Conservation (phyloP, 1,284 basidiomycete species). For the Ustilago vetiveriae region DNA sequence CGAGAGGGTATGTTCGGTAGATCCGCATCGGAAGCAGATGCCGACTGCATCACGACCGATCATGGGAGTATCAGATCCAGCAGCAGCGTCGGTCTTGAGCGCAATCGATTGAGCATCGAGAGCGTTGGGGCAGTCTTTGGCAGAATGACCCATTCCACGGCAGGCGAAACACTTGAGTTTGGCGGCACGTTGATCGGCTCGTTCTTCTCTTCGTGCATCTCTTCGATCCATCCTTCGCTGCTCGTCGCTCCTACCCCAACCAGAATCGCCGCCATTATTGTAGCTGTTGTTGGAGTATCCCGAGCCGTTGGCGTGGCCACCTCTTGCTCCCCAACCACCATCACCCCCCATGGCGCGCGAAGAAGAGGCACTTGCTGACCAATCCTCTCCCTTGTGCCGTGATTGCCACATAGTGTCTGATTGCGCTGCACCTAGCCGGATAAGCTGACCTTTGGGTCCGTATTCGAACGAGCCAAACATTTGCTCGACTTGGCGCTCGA, state of each 20-base stretch:
- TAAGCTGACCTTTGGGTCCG: conserved; percentile 49
- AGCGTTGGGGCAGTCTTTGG: conserved; percentile 76
- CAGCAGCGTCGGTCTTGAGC: conserved; percentile 15
- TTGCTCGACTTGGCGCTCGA: conserved; percentile 62
- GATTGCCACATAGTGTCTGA: conserved; percentile 42
- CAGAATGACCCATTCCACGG: conserved; percentile 83
- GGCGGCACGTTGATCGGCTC: conserved; percentile 74
- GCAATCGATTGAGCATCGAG: conserved; percentile 47
- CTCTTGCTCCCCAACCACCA: conserved; percentile 35
- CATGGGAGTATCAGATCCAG: conserved; percentile 46
- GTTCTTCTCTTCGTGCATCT: conserved; percentile 75
- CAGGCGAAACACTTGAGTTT: conserved; percentile 86
- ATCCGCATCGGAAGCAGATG: conserved; percentile 77
- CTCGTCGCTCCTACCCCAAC: conserved; percentile 23
- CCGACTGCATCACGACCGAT: conserved; percentile 66
- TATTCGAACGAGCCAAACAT: conserved; percentile 54
- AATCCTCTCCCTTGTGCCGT: conserved; percentile 26
- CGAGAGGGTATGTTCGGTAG: conserved; percentile 79
- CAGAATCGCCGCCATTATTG: background rate
- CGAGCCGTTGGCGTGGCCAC: conserved; percentile 6
- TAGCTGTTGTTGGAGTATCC: conserved; percentile 5
- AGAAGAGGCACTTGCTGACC: conserved; percentile 20
- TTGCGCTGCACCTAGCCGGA: conserved; percentile 39
- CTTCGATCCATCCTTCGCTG: conserved; percentile 60
- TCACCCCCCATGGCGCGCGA: conserved; percentile 13